A percentile compares a stretch with the other conserved stretches of the same genome.
phyloP scores from a whole-genome alignment of 257 asterid species.

The Forsythia viridissima region DNA sequence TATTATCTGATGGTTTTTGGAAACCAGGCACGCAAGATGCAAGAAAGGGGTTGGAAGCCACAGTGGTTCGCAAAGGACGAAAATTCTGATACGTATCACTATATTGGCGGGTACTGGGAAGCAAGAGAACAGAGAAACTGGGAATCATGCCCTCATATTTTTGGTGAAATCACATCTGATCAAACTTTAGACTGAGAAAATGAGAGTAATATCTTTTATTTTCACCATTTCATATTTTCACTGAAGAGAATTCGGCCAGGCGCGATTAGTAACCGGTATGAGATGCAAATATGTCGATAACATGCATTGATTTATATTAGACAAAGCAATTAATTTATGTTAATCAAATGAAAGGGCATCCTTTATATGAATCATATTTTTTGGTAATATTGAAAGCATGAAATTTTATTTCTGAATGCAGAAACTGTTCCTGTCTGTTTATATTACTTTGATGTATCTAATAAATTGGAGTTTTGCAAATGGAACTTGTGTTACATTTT shows the following conservation, averaged over 20 bases:
- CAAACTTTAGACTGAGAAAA: constrained; percentile 45
- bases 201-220: not conserved
- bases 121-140: constrained; percentile 77
- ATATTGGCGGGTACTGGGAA: constrained; percentile 89
- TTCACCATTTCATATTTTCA: not conserved
- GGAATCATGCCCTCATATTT: constrained; percentile 85
- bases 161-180: constrained; percentile 67
- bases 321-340: not conserved
- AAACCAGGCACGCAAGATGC: constrained; percentile 85
- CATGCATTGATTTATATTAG: not conserved
- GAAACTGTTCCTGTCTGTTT: not conserved
- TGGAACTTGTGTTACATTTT: not conserved
- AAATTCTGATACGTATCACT: constrained; percentile 51
- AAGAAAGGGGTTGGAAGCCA: constrained; percentile 92
- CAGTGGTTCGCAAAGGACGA: constrained; percentile 75
- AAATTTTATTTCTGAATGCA: not conserved
- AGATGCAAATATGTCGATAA: constrained; percentile 12
- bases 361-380: not conserved
- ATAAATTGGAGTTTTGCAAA: not conserved
- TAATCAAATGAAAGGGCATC: not conserved
- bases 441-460: not conserved
- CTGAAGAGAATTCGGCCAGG: not conserved
- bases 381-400: not conserved
- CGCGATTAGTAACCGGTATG: not conserved
- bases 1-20: constrained; percentile 14